Evolutionary conservation across 805 yeast genomes (phyloP), one percentile per base, ranked within the genome.

Genomic region (Candida nemodendra): DNA sequence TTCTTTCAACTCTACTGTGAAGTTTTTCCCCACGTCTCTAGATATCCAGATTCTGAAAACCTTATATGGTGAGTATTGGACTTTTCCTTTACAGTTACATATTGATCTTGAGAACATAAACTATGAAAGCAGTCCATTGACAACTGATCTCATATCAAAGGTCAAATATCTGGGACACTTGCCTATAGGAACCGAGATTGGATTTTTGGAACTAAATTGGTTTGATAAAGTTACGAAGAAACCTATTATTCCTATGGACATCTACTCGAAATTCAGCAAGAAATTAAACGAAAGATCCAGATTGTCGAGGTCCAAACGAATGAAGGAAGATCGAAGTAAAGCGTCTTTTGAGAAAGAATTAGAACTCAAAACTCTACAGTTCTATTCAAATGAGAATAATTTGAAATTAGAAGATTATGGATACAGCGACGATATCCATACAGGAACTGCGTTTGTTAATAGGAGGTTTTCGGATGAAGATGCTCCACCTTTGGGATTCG

Each of bases 131-230:
- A 47, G 51, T 12, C 51, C 56, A 16, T 68, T 83, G 15, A 74
- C 82, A 0, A 80, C 76, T 12, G 78, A 77, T 3, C 47, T 83
- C 52, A 51, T 76, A 2, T 73, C 75, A 35, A 77, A 80, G 47
- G 72, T 72, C 57, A 90, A 88, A 59, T 88, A 84, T 57, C 62
- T 93, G 39, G 72, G 84, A 1, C 91, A 91, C 59, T 62, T 89
- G 16, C 97, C 99, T 0, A 57, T 77, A 19, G 97, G 97, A 2
- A 83, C 96, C 0, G 84, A 83, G 36, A 60, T 91, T 29, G 95
- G 89, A 9, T 79, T 86, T 45, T 56, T 93, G 38, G 98, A 93
- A 51, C 74, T 96, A 35, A 82, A 87, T 56, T 91, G 98, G 98
- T 35, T 51, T 13, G 59, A 51, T 27, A 37, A 38, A 3, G 21